Evolutionary conservation across 2,329 filamentous ascomycete species (phyloP).

Genomic region (Ceratocystis albifundus): DNA sequence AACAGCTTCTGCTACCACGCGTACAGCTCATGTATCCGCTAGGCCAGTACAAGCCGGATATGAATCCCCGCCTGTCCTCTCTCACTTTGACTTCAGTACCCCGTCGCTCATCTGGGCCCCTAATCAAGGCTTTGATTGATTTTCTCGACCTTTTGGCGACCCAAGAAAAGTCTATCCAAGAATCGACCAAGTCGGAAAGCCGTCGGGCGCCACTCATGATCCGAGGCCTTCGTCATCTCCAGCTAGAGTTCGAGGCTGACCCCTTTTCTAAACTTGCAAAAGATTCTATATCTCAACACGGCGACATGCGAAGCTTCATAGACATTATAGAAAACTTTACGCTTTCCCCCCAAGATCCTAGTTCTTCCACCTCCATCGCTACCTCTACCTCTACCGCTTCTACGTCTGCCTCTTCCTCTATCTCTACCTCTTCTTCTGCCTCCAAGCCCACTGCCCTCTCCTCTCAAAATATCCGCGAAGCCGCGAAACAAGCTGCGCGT

Average conservation of each 20-base stretch:
- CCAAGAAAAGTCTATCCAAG: conserved; percentile 40
- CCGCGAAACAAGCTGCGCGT: conserved; percentile 21
- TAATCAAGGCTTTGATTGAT: conserved; percentile 37
- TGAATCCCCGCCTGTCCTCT: conserved; percentile 44
- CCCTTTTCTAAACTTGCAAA: conserved; percentile 27
- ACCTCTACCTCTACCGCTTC: conserved; percentile 20
- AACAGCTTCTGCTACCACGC: conserved; percentile 36
- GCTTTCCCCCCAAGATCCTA: conserved; percentile 33
- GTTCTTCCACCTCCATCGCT: conserved; percentile 23
- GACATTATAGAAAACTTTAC: conserved; percentile 35
- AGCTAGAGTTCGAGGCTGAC: conserved; percentile 44
- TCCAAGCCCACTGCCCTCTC: conserved; percentile 2
- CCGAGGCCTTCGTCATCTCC: conserved; percentile 41
- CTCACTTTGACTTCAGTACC: conserved; percentile 46
- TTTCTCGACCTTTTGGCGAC: conserved; percentile 39
- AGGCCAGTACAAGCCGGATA: conserved; percentile 41
- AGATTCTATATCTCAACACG: conserved; percentile 30
- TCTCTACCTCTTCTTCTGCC: conserved; percentile 23
- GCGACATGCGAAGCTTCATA: conserved; percentile 36
- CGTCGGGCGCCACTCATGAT: conserved; percentile 36
- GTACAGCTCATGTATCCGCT: conserved; percentile 37
- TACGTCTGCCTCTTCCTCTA: conserved; percentile 24
- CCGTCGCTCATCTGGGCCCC: conserved; percentile 39
- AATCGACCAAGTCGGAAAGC: conserved; percentile 25
- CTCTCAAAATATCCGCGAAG: conserved; percentile 7